phyloP scores from a whole-genome alignment of 345 rosid genomes.

The Bruguiera sexangula region DNA sequence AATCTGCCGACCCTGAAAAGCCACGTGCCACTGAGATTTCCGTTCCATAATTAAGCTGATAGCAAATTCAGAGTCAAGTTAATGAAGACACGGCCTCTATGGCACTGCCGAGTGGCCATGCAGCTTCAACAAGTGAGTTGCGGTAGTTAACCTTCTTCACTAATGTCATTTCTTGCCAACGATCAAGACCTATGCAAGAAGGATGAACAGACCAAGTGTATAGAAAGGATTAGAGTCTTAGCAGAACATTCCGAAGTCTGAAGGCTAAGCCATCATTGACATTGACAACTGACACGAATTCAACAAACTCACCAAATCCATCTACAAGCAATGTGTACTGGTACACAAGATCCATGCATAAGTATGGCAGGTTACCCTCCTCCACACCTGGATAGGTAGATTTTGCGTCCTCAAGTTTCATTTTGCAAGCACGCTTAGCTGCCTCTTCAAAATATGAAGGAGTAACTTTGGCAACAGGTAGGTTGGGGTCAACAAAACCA shows the following conservation, averaged over 20 bases:
- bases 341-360: constrained; percentile 96
- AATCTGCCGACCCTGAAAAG: constrained; percentile 3
- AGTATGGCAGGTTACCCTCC: constrained; percentile 55
- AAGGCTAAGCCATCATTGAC: neutral
- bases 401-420: constrained; percentile 60
- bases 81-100: constrained; percentile 76
- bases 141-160: constrained; percentile 76
- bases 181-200: constrained; percentile 52
- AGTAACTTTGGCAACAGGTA: constrained; percentile 71
- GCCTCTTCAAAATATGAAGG: constrained; percentile 72
- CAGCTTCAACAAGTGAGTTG: constrained; percentile 74
- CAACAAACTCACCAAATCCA: constrained; percentile 72
- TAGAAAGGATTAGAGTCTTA: constrained; percentile 7
- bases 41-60: neutral
- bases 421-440: constrained; percentile 84
- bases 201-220: neutral
- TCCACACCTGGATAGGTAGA: constrained; percentile 46
- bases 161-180: constrained; percentile 72
- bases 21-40: neutral
- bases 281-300: neutral
- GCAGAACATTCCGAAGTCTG: neutral
- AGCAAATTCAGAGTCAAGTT: neutral
- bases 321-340: constrained; percentile 72
- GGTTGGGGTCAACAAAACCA: constrained; percentile 55
- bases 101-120: constrained; percentile 99